Evolutionary conservation across 78 protist species (phyloP), one percentile per base, ranked within the genome.

Genomic region (Blattamonas nauphoetae): DNA sequence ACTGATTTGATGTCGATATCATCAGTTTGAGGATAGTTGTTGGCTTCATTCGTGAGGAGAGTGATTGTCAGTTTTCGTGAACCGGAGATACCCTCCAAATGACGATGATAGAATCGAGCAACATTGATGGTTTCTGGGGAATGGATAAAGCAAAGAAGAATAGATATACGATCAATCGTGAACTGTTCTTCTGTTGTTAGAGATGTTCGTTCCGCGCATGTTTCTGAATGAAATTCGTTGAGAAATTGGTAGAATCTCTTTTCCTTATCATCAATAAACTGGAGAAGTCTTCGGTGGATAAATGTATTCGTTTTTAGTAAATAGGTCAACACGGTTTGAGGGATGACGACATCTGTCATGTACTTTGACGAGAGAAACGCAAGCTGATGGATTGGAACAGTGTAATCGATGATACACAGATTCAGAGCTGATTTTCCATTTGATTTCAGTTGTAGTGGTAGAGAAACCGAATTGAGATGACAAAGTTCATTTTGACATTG

Each of bases 281-380:
- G 29, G 38, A 64, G 41, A 6, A 81, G 86, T 32, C 91, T 84
- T 11, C 78, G 63, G 77, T 87, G 78, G 29, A 63, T 0, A 36
- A 34, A 0, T 32, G 44, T 0, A 32, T 44, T 79, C 3, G 34
- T 11, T 64, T 44, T 85, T 4, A 42, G 42, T 34, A 89, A 83
- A 77, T 84, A 81, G 3, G 64, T 89, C 55, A 89, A 35, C 2
- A 89, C 89, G 3, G 91, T 89, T 63, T 86, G 88, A 38, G 88
- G 71, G 6, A 89, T 3, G 43, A 89, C 41, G 29, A 89, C 78
- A 44, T 89, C 79, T n/a, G n/a, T 34, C 2, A 84, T 34, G 5
- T 33, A 29, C 1, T 88, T 3, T 6, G 44, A 35, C 45, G 86
- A 88, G 41, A 89, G 84, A 32, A 87, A 41, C 38, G 88, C 91